Conservation (phyloP, 2,329 filamentous ascomycete genomes). For the Cryphonectria parasitica region DNA sequence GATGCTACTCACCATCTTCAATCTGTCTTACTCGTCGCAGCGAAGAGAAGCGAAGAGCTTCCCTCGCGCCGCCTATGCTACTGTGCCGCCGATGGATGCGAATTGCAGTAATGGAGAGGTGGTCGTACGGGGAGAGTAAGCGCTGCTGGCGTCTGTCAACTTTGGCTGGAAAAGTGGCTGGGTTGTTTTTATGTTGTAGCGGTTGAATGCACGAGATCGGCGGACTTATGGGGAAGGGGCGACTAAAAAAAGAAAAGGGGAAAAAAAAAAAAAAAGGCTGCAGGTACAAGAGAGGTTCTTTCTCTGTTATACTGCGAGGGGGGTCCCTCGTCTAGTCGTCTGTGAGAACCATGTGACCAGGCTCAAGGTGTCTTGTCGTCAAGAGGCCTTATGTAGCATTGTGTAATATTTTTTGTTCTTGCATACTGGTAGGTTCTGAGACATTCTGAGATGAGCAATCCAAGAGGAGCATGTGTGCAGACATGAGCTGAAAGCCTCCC, state of each 20-base stretch:
- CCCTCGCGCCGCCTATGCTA: conserved; percentile 21
- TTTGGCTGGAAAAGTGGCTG: neutral
- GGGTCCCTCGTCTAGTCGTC: conserved; percentile 9
- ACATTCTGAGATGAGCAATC: conserved; percentile 9
- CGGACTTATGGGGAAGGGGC: neutral
- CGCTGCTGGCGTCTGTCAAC: neutral
- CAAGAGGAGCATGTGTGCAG: conserved; percentile 24
- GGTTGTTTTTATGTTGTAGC: neutral
- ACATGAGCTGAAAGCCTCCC: conserved; percentile 20
- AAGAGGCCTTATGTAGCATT: conserved; percentile 11
- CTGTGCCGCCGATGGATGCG: conserved; percentile 19
- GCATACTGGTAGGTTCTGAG: too few species aligned
- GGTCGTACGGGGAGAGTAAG: neutral
- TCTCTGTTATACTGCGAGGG: conserved; percentile 18
- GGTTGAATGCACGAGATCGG: neutral
- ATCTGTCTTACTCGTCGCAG: conserved; percentile 13
- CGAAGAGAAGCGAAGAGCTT: conserved; percentile 26
- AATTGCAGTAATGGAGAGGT: neutral
- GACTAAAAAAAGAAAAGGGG: too few species aligned
- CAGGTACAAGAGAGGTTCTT: conserved; percentile 14
- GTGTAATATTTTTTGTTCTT: neutral
- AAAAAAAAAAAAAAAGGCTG: neutral
- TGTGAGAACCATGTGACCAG: conserved; percentile 22
- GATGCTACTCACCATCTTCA: conserved; percentile 33
- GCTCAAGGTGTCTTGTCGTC: neutral